Conservation (phyloP, 2,329 filamentous ascomycete genomes). For the Exserohilum rostratum region DNA sequence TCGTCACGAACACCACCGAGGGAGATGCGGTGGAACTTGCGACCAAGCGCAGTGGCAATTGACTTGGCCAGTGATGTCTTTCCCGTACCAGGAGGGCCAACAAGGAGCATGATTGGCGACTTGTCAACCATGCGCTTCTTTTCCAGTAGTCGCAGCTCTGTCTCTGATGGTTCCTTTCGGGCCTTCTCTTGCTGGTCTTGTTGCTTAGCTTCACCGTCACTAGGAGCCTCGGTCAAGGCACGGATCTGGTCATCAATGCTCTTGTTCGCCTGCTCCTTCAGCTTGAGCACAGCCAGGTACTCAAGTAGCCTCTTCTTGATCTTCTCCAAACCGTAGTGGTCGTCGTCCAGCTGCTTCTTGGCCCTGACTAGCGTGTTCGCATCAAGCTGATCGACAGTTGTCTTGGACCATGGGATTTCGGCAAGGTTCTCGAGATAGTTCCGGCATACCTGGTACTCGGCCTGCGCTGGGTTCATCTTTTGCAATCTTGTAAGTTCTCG, state of each 20-base stretch:
- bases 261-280: constrained; percentile 90
- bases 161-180: constrained; percentile 45
- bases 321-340: constrained; percentile 95
- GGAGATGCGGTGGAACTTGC: constrained; percentile 97
- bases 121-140: constrained; percentile 89
- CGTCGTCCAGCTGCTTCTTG: constrained; percentile 88
- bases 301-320: constrained; percentile 96
- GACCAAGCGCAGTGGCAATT: constrained; percentile 85
- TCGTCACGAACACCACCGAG: constrained; percentile 95
- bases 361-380: constrained; percentile 78
- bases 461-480: constrained; percentile 96
- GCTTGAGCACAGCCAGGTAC: constrained; percentile 91
- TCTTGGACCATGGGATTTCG: constrained; percentile 89
- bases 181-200: constrained; percentile 52
- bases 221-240: constrained; percentile 54
- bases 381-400: constrained; percentile 85
- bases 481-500: constrained; percentile 85
- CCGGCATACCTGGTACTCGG: constrained; percentile 91
- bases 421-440: constrained; percentile 93
- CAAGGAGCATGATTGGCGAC: constrained; percentile 91
- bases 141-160: constrained; percentile 75
- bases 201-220: constrained; percentile 46
- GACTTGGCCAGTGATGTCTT: constrained; percentile 96
- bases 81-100: constrained; percentile 91
- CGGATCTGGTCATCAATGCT: constrained; percentile 80